Conservation (phyloP, 148 eudicot genomes). For the Chenopodium quinoa region DNA sequence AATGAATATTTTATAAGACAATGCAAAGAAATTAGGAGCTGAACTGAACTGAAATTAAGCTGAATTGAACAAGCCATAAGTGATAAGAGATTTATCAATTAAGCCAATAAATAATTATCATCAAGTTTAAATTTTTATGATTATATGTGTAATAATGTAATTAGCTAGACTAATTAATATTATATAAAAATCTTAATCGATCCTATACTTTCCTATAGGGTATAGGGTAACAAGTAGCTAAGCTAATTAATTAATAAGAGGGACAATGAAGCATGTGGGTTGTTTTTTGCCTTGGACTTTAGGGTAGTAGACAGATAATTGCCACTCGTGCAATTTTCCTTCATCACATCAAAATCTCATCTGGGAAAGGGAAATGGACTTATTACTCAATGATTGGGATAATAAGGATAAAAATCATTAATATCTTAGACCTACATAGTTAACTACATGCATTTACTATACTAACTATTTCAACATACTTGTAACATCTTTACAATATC, state of each 20-base stretch:
- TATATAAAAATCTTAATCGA: too few species aligned
- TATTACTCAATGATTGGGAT: conserved; percentile 27
- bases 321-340: conserved; percentile 34
- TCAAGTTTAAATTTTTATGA: too few species aligned
- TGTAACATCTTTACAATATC: not conserved
- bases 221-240: not conserved
- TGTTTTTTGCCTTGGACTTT: conserved; percentile 24
- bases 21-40: too few species aligned
- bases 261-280: conserved; percentile 25
- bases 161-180: too few species aligned
- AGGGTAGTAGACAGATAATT: conserved; percentile 12
- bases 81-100: too few species aligned
- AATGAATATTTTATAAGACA: too few species aligned
- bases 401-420: conserved; percentile 23
- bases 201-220: too few species aligned
- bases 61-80: too few species aligned
- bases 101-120: too few species aligned
- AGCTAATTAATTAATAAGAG: not conserved
- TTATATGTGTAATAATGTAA: too few species aligned
- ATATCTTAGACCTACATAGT: conserved; percentile 16
- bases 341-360: conserved; percentile 24
- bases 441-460: not conserved
- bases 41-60: too few species aligned
- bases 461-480: not conserved
- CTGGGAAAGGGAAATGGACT: not conserved